Percentiles rank a stretch among this genome's conserved stretches.
These are phyloP conservation scores for Leucoagaricus sp. DNA, from an alignment of 1,284 basidiomycete genomes.

Conservation along the genomic window DNA sequence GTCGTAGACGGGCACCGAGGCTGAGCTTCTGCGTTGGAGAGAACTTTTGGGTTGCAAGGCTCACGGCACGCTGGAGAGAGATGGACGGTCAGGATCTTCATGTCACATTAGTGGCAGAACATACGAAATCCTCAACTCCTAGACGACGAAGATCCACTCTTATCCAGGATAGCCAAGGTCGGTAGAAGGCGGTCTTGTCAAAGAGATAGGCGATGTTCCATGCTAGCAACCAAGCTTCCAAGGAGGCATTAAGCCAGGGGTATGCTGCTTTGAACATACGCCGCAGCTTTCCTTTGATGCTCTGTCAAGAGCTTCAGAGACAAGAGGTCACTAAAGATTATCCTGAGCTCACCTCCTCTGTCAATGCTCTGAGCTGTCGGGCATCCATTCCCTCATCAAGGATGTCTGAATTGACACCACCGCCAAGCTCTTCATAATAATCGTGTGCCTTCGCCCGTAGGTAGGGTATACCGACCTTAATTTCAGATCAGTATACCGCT, in stretches of 20 bases:
- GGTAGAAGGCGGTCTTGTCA: conserved; percentile 83
- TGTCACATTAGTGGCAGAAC: conserved; percentile 24
- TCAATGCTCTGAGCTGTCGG: conserved; percentile 44
- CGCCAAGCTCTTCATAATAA: conserved; percentile 88
- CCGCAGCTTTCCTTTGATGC: conserved; percentile 48
- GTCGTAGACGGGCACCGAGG: conserved; percentile 42
- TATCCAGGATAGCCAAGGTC: conserved; percentile 90
- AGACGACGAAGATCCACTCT: conserved; percentile 82
- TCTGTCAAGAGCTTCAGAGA: conserved; percentile 28
- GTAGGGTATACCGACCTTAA: conserved; percentile 87
- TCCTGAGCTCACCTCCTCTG: conserved; percentile 47
- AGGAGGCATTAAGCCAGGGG: conserved; percentile 78
- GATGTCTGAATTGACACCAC: conserved; percentile 70
- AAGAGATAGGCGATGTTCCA: conserved; percentile 94
- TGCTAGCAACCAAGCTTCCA: conserved; percentile 81
- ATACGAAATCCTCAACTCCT: conserved; percentile 73
- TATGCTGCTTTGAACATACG: conserved; percentile 71
- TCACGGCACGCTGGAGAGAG: conserved; percentile 41
- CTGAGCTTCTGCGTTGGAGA: conserved; percentile 34
- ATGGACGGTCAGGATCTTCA: conserved; percentile 17
- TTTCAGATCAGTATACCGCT: neutral
- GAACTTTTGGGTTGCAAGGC: conserved; percentile 34
- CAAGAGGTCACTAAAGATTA: neutral
- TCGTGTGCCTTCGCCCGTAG: conserved; percentile 87
- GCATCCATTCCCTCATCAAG: conserved; percentile 55